Base-by-base conservation (phyloP, 2,329 filamentous ascomycete genomes). In the Fonsecaea multimorphosa region DNA sequence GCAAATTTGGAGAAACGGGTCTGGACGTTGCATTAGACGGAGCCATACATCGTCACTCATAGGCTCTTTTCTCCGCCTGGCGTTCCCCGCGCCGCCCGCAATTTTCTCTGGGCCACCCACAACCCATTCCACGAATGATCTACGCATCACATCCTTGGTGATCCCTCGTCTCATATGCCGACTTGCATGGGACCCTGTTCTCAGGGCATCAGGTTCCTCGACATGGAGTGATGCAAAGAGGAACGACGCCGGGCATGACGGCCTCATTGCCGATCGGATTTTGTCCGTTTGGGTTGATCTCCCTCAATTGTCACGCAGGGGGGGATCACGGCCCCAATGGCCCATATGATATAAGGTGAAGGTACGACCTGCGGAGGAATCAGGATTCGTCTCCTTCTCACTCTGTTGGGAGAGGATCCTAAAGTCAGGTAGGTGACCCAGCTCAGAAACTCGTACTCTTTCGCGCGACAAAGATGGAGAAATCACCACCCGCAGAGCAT, bases 201-300 rank as follows among this genome's bases (percentile, higher is more conserved):
- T 27, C 44, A 24, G 22, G 22, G 19, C 22, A 3, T 24, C 44
- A 49, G 3, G 22, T n/a, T 5, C 16, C 14, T 19, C 14, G 38
- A 44, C n/a, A 16, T 5, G 3, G 44, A 5, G 44, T 49, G 44
- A 49, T 49, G 44, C 56, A 58, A 44, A 8, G 56, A 58, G 34
- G 56, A 12, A 44, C 32, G 14, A 27, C n/a, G 58, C 49, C 58
- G 58, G 58, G 44, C 58, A 60, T 51, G 44, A 60, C 58, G 58
- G 58, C 34, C 32, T 60, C 19, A n/a, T 52, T 34, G 44, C 58
- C 58, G 58, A 51, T 60, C 58, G 58, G 58, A 40, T 19, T 6
- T 34, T 22, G 31, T 14, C 58, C 58, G 58, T 52, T n/a, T 12
- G 44, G 22, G 44, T 24, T 49, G n/a, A 38, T 52, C 12, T 27